Evolutionary conservation across 2,329 filamentous ascomycete genomes (phyloP).

Genomic region (Pyrenochaeta sp.): DNA sequence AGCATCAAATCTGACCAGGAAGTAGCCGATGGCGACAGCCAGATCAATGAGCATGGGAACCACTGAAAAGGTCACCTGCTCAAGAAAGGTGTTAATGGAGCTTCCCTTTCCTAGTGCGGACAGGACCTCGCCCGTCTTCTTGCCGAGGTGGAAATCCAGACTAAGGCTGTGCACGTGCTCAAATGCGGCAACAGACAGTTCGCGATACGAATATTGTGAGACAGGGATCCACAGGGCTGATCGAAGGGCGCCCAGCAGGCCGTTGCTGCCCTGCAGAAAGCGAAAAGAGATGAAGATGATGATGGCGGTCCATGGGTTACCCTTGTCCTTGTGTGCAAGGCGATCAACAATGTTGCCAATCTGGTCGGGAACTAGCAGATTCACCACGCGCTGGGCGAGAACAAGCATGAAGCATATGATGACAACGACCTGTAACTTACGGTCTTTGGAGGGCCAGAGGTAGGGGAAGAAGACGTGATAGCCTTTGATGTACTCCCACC

Average conservation of each 20-base stretch:
- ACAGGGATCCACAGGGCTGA: slow-evolving; percentile 95
- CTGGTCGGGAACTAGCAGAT: slow-evolving; percentile 84
- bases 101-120: slow-evolving; percentile 96
- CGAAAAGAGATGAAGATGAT: slow-evolving; percentile 79
- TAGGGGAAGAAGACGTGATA: slow-evolving; percentile 97
- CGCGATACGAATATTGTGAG: slow-evolving; percentile 94
- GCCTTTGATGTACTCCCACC: slow-evolving; percentile 94
- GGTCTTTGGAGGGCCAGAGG: slow-evolving; percentile 88
- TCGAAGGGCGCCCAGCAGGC: slow-evolving; percentile 82
- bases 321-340: slow-evolving; percentile 62
- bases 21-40: slow-evolving; percentile 82
- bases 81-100: slow-evolving; percentile 94
- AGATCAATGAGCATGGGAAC: slow-evolving; percentile 94
- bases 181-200: slow-evolving; percentile 92
- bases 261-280: slow-evolving; percentile 87
- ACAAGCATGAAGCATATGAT: slow-evolving; percentile 84
- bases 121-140: slow-evolving; percentile 94
- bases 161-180: slow-evolving; percentile 96
- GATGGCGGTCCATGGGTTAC: slow-evolving; percentile 78
- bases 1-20: slow-evolving; percentile 80
- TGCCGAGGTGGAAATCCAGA: slow-evolving; percentile 94
- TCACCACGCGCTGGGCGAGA: slow-evolving; percentile 81
- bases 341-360: slow-evolving; percentile 81
- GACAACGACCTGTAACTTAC: slow-evolving; percentile 78
- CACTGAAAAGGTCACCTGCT: slow-evolving; percentile 95